phyloP scores from a whole-genome alignment of 1,139 yeast genomes.

The Saccharomyces hybrid region DNA sequence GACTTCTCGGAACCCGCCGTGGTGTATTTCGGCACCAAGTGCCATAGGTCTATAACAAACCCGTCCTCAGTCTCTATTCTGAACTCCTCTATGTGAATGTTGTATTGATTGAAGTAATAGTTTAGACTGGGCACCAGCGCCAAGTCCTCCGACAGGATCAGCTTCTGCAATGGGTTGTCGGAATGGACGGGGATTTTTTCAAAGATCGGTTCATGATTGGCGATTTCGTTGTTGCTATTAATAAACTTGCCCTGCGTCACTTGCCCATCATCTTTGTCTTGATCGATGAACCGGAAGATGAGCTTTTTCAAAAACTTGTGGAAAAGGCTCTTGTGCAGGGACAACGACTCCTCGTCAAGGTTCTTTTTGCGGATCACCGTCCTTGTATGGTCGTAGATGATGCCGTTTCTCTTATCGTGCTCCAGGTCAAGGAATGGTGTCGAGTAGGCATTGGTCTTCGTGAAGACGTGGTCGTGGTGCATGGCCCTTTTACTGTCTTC shows the following conservation, averaged over 20 bases:
- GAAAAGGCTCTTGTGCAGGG: not conserved
- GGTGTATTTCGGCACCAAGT: constrained; percentile 41
- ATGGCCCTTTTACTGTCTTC: not conserved
- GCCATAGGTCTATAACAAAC: constrained; percentile 55
- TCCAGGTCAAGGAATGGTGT: not conserved
- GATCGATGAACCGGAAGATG: not conserved
- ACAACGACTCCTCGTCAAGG: not conserved
- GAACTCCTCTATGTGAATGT: constrained; percentile 52
- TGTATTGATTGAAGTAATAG: constrained; percentile 59
- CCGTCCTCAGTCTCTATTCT: constrained; percentile 75
- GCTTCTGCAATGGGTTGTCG: constrained; percentile 19
- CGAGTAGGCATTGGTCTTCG: not conserved
- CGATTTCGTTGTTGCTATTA: not conserved
- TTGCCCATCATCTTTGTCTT: not conserved
- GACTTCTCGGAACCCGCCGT: constrained; percentile 27
- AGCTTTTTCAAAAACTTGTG: not conserved
- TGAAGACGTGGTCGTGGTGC: not conserved
- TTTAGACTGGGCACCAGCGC: constrained; percentile 43
- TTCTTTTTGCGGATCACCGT: not conserved
- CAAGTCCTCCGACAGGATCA: constrained; percentile 26
- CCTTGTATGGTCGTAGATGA: not conserved
- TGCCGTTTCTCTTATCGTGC: not conserved
- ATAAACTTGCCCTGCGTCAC: not conserved
- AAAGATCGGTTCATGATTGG: not conserved
- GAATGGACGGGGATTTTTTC: not conserved